Evolutionary conservation across 1,139 yeast genomes (phyloP).

Genomic region (Kurtzmaniella quercitrusa): DNA sequence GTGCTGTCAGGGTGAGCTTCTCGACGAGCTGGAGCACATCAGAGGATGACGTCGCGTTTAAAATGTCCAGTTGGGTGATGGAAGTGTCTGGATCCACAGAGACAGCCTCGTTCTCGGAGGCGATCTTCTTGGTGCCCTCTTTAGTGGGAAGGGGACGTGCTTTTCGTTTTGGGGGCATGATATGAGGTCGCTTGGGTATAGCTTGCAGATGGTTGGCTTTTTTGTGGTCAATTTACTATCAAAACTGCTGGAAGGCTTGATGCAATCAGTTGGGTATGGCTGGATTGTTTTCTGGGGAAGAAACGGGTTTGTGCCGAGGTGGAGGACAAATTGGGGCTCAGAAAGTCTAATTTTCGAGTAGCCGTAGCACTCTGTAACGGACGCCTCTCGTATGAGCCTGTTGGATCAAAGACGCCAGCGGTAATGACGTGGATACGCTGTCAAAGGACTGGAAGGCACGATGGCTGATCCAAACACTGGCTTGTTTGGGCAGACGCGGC

Average conservation of each 20-base stretch:
- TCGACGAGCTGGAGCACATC: slow-evolving; percentile 30
- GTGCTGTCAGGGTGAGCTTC: slow-evolving; percentile 29
- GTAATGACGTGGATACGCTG: background rate
- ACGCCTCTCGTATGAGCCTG: too few relatives aligned
- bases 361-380: too few relatives aligned
- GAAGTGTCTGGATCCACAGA: background rate
- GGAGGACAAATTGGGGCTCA: too few relatives aligned
- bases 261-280: too few relatives aligned
- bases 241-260: too few relatives aligned
- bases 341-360: too few relatives aligned
- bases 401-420: background rate
- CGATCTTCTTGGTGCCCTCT: background rate
- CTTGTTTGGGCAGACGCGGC: background rate
- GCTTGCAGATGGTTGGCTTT: too few relatives aligned
- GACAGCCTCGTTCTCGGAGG: background rate
- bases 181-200: too few relatives aligned
- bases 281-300: too few relatives aligned
- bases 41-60: slow-evolving; percentile 22
- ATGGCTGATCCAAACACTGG: background rate
- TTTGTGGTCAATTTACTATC: too few relatives aligned
- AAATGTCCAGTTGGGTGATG: slow-evolving; percentile 22
- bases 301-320: too few relatives aligned
- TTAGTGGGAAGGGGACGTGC: background rate
- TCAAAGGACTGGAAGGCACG: background rate
- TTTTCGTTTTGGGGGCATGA: background rate